Evolutionary conservation across 148 eudicot genomes (phyloP).

Genomic region (Nepenthes gracilis): DNA sequence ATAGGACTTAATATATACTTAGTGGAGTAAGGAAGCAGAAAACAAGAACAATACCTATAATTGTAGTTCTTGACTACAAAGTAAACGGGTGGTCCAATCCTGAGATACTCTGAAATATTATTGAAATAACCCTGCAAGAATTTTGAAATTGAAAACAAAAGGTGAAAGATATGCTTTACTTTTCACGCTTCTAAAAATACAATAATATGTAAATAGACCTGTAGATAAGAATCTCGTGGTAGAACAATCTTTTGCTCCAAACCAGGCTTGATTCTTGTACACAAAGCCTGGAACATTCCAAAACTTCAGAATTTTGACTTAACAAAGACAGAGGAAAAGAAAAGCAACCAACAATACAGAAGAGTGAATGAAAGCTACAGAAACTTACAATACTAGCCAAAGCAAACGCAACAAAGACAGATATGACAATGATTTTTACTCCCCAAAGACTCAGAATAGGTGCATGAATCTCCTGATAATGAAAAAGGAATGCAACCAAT

Average conservation of each 20-base stretch:
- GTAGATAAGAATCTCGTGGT: constrained; percentile 95
- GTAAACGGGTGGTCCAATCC: constrained; percentile 91
- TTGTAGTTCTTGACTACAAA: constrained; percentile 82
- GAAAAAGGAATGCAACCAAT: constrained; percentile 5
- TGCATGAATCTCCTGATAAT: constrained; percentile 81
- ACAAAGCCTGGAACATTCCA: constrained; percentile 56
- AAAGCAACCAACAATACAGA: background rate
- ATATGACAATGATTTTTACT: constrained; percentile 63
- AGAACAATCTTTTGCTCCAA: constrained; percentile 96
- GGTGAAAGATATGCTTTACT: background rate
- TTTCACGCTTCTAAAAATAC: background rate
- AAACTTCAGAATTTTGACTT: constrained; percentile 4
- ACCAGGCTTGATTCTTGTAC: constrained; percentile 95
- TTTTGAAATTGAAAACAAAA: constrained; percentile 7
- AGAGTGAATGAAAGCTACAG: background rate
- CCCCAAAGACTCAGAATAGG: constrained; percentile 71
- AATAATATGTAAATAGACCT: constrained; percentile 34
- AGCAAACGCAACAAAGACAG: constrained; percentile 61
- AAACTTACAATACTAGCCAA: constrained; percentile 86
- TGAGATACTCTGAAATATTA: constrained; percentile 60
- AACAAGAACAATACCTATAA: constrained; percentile 42
- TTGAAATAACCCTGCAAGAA: constrained; percentile 68
- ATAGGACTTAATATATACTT: background rate
- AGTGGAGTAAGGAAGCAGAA: background rate
- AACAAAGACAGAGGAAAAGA: constrained; percentile 6